These are phyloP conservation scores for Pythium coloratum DNA, from an alignment of 352 stramenopile species.

Conservation along the genomic window DNA sequence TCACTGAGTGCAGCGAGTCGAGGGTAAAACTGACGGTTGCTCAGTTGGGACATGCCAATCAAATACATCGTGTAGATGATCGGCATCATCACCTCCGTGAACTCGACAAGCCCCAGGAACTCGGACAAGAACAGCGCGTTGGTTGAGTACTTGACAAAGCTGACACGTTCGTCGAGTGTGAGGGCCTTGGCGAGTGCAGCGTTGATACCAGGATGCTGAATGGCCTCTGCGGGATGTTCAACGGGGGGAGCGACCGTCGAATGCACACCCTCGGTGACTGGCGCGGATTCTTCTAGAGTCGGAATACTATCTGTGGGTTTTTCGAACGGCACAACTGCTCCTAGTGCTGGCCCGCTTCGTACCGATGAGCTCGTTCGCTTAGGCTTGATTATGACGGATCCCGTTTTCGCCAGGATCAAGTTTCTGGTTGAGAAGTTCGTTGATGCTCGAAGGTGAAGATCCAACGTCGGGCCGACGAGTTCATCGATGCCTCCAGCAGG, in stretches of 20 bases:
- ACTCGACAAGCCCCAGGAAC: constrained; percentile 25
- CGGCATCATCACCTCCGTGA: constrained; percentile 27
- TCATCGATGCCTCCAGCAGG: not conserved
- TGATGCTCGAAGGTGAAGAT: not conserved
- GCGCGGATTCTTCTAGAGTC: not conserved
- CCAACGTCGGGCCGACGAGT: not conserved
- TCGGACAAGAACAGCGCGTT: constrained; percentile 22
- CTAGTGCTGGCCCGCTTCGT: not conserved
- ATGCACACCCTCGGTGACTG: not conserved
- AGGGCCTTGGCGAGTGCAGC: not conserved
- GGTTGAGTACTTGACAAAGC: constrained; percentile 6
- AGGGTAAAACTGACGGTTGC: constrained; percentile 23
- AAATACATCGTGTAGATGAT: constrained; percentile 24
- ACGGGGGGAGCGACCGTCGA: not conserved
- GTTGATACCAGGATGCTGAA: not conserved
- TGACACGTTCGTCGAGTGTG: constrained; percentile 13
- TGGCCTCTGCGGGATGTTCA: not conserved
- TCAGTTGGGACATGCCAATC: constrained; percentile 10
- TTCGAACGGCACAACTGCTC: not conserved
- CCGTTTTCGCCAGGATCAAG: not conserved
- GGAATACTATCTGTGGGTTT: not conserved
- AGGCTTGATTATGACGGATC: not conserved
- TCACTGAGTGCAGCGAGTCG: not conserved
- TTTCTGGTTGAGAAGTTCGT: not conserved
- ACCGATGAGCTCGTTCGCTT: not conserved